Percentiles rank a stretch among this genome's conserved stretches.
phyloP scores from a whole-genome alignment of 1,284 basidiomycete genomes.

The Leccinum subrobustum region DNA sequence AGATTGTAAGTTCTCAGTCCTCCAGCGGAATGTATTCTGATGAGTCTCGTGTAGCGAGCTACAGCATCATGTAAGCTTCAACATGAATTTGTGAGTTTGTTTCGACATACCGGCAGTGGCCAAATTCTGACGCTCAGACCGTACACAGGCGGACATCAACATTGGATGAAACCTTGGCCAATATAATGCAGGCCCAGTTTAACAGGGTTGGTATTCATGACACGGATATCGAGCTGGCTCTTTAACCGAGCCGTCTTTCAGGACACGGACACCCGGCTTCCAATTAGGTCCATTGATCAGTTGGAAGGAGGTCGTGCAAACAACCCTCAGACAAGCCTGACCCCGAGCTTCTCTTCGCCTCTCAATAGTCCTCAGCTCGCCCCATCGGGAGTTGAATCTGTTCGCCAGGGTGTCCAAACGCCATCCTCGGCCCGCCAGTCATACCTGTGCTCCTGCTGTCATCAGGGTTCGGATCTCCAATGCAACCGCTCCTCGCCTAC shows the following conservation, averaged over 20 bases:
- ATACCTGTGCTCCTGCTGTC: conserved; percentile 14
- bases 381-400: neutral
- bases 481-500: conserved; percentile 9
- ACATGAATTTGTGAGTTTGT: conserved; percentile 6
- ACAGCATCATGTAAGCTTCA: neutral
- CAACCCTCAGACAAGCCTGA: neutral
- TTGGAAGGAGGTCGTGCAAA: neutral
- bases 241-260: neutral
- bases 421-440: neutral
- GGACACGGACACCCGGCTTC: neutral
- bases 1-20: neutral
- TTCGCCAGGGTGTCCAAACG: neutral
- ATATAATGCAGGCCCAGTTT: neutral
- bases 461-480: neutral
- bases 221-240: neutral
- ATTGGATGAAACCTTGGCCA: neutral
- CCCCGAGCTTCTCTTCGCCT: neutral
- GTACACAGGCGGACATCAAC: neutral
- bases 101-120: neutral
- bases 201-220: neutral
- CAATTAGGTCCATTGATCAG: neutral
- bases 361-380: neutral
- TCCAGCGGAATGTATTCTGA: neutral
- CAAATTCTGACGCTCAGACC: no score
- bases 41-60: neutral